A percentile compares a stretch with the other conserved stretches of the same genome.
Conservation (phyloP, 2,329 filamentous ascomycete genomes). For the Emericellopsis atlantica region DNA sequence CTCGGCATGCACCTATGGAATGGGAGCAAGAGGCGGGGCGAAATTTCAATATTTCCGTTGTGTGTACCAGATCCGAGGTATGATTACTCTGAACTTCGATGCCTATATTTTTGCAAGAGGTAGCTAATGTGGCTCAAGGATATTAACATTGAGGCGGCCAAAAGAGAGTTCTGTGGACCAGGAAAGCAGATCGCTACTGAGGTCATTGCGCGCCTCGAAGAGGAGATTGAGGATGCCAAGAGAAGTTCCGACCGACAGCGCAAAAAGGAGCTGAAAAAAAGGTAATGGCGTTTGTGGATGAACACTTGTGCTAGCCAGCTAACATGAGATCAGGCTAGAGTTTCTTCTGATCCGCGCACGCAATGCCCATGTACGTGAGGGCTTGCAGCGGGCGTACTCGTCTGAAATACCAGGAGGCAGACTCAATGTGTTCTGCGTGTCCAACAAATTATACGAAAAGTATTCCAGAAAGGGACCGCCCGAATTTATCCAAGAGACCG, state of each 20-base stretch:
- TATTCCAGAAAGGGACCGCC: constrained; percentile 14
- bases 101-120: not conserved
- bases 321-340: constrained; percentile 8
- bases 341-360: constrained; percentile 15
- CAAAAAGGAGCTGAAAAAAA: constrained; percentile 12
- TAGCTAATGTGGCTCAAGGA: constrained; percentile 9
- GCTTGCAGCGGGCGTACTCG: constrained; percentile 12
- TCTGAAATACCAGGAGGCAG: constrained; percentile 8
- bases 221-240: constrained; percentile 12
- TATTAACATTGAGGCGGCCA: constrained; percentile 13
- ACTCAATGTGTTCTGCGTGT: constrained; percentile 21
- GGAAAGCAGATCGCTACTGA: constrained; percentile 8
- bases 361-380: constrained; percentile 14
- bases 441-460: constrained; percentile 19
- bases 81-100: not conserved
- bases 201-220: constrained; percentile 11
- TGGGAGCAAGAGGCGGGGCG: constrained; percentile 12
- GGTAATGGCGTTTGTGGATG: constrained; percentile 3
- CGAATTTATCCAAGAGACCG: constrained; percentile 13
- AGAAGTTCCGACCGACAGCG: constrained; percentile 5
- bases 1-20: constrained; percentile 14
- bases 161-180: constrained; percentile 12
- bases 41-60: constrained; percentile 15
- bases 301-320: not conserved
- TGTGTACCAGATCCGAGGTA: constrained; percentile 19